Evolutionary conservation across 495 filamentous ascomycete genomes (phyloP), one percentile per base, ranked within the genome.

Genomic region (Trypethelium eluteriae): DNA sequence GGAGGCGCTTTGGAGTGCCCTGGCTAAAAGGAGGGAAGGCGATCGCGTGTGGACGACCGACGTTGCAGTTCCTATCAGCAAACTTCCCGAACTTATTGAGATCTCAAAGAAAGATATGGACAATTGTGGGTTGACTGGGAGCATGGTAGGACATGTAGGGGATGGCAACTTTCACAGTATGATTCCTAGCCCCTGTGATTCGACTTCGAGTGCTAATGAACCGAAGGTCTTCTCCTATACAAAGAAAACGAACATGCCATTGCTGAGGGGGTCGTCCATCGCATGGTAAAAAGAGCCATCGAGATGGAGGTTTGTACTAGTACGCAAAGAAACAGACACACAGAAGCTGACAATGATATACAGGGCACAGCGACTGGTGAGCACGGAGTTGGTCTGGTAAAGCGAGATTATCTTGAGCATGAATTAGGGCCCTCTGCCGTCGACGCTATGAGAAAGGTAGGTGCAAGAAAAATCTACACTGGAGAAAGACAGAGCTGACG

Each of bases 301-400:
- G 87, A 89, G 77, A 83, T 91, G 78, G 89, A 92, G 72, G 49
- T 53, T n/a, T 53, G 49, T 53, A 5, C 5, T 5, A n/a, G 18
- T n/a, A 14, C n/a, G 11, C 5, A n/a, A 25, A 9, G 16, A 53
- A 25, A 53, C 5, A 5, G 49, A 53, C 18, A 25, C 18, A 1
- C 49, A 53, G 18, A 11, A 14, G 49, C n/a, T 53, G 16, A 53
- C 49, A 5, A 53, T 16, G 5, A n/a, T 14, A 84, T 92, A 79
- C 90, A 93, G 72, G 90, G 90, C 7, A 93, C 90, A 2, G 88
- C 91, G 3, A 92, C 90, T 10, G 90, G 90, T 14, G 90, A 93
- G 76, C 90, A 93, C 71, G 90, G 90, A 56, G 84, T 93, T 39
- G 90, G 90, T 12, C 77, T 93, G 38, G 86, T 92, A 63, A 93